These are phyloP conservation scores for Lanmaoa rubissima DNA, from an alignment of 768 basidiomycete species.

Conservation along the genomic window DNA sequence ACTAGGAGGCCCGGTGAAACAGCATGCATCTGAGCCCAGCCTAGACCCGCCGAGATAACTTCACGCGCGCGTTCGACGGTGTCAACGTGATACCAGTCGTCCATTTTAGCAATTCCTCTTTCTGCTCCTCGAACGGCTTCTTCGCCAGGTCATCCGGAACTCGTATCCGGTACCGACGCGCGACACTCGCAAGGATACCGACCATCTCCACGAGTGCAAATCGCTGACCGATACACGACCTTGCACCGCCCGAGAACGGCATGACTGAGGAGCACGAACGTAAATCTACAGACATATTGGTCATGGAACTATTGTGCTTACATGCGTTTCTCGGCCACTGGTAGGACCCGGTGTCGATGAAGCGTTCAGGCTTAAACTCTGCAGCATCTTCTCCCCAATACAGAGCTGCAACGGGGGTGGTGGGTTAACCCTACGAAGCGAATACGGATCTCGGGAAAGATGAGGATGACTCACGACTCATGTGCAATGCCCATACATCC, in stretches of 20 bases:
- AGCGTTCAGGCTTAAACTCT: slow-evolving; percentile 49
- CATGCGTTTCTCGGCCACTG: slow-evolving; percentile 53
- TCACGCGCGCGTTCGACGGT: slow-evolving; percentile 31
- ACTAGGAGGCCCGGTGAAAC: neutral
- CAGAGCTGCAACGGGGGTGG: slow-evolving; percentile 33
- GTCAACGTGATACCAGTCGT: slow-evolving; percentile 35
- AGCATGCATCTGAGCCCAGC: neutral
- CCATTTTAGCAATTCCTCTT: slow-evolving; percentile 36
- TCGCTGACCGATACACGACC: slow-evolving; percentile 50
- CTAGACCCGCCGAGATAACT: slow-evolving; percentile 20
- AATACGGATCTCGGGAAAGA: neutral
- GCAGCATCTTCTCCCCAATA: slow-evolving; percentile 47
- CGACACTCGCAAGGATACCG: slow-evolving; percentile 43
- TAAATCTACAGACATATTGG: neutral
- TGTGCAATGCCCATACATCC: slow-evolving; percentile 43
- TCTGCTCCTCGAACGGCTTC: slow-evolving; percentile 33
- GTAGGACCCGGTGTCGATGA: slow-evolving; percentile 48
- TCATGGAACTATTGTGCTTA: slow-evolving; percentile 18
- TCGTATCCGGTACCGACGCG: slow-evolving; percentile 40
- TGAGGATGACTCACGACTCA: slow-evolving; percentile 39
- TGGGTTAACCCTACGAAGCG: neutral
- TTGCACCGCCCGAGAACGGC: slow-evolving; percentile 44
- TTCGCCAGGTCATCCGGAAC: slow-evolving; percentile 37
- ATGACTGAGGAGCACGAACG: slow-evolving; percentile 29
- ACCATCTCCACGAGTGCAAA: slow-evolving; percentile 44